Conservation (phyloP, 2,329 filamentous ascomycete genomes). For the Botrytis galanthina region DNA sequence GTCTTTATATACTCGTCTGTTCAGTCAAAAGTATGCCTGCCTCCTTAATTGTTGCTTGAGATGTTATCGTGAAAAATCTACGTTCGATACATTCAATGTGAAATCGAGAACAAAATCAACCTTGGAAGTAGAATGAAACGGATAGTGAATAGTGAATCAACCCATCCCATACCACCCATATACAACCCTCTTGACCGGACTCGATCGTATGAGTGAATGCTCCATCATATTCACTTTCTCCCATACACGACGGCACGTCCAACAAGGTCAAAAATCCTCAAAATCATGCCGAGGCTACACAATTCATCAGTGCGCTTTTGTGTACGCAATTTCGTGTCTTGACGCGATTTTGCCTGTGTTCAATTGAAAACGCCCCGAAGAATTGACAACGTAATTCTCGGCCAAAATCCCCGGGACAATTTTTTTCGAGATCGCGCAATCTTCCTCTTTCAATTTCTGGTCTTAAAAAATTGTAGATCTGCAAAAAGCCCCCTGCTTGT, state of each 20-base stretch:
- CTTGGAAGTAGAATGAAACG: not conserved
- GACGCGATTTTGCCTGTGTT: slow-evolving; percentile 2
- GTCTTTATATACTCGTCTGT: not conserved
- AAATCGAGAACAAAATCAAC: not conserved
- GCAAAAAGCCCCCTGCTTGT: not conserved
- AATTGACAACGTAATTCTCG: not conserved
- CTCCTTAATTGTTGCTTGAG: not conserved
- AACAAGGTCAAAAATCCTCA: slow-evolving; percentile 1
- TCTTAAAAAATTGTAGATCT: not conserved
- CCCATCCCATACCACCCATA: not conserved
- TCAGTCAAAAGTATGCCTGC: not conserved
- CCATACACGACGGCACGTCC: not conserved
- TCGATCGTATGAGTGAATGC: not conserved
- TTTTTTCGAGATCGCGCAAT: not conserved
- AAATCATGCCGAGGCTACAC: not conserved
- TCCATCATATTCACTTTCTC: not conserved
- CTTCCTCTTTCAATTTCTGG: not conserved
- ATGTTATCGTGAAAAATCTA: not conserved
- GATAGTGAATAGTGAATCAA: not conserved
- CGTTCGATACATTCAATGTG: not conserved
- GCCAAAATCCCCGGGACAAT: not conserved
- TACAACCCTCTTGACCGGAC: not conserved
- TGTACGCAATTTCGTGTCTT: not conserved
- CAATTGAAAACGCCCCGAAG: not conserved
- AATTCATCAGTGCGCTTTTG: not conserved